phyloP scores from a whole-genome alignment of 192 early-diverging fungal genomes.

The Entophlyctis luteolus region DNA sequence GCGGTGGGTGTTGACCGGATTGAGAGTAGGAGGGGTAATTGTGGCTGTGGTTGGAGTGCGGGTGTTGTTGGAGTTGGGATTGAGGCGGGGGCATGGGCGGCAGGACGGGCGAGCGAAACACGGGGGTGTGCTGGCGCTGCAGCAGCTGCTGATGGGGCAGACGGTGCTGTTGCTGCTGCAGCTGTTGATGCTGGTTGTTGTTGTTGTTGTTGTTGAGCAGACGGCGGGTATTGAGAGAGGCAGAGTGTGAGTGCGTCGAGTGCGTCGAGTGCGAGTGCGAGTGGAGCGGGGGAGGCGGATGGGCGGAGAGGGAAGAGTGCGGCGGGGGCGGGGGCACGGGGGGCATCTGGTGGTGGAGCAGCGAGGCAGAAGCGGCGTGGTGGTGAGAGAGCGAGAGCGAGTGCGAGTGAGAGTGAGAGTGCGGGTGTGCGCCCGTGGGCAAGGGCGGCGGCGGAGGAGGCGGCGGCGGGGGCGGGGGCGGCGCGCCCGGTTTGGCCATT shows the following conservation, averaged over 20 bases:
- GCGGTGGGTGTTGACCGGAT: no score
- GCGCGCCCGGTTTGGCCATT: background rate
- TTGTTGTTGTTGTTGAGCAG: background rate
- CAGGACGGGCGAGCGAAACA: no score
- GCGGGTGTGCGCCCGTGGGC: background rate
- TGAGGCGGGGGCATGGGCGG: no score
- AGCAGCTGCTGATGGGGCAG: background rate
- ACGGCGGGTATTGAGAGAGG: background rate
- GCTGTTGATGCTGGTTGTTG: background rate
- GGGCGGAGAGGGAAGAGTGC: no score
- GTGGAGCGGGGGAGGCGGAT: background rate
- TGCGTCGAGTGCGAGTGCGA: background rate
- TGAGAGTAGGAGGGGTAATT: no score
- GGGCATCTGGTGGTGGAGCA: background rate
- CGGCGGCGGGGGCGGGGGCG: background rate
- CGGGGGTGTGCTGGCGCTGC: no score
- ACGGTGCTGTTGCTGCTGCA: background rate
- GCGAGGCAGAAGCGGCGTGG: background rate
- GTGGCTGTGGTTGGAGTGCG: no score
- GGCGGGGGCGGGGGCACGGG: background rate
- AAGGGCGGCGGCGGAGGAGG: background rate
- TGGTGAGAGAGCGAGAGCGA: background rate
- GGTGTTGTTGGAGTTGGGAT: no score
- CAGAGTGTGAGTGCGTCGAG: background rate
- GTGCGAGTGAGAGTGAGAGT: background rate